These are phyloP conservation scores for Candida labiduridarum DNA, from an alignment of 1,139 yeast genomes.

Conservation along the genomic window DNA sequence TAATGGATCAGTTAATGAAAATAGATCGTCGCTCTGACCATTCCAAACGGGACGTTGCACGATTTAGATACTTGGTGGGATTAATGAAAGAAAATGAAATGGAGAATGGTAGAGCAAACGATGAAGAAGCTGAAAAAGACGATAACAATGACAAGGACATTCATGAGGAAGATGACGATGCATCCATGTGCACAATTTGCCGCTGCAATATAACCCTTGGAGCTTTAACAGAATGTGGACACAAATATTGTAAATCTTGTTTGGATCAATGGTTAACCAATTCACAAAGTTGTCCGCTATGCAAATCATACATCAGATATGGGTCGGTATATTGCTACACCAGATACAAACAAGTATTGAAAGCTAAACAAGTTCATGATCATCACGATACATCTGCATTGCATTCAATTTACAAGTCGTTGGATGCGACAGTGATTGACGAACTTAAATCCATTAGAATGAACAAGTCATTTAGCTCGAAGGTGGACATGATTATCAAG, in stretches of 20 bases:
- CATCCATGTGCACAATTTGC: slow-evolving; percentile 74
- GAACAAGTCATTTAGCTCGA: slow-evolving; percentile 69
- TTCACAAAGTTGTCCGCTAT: slow-evolving; percentile 71
- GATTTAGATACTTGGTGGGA: slow-evolving; percentile 60
- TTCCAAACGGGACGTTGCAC: slow-evolving; percentile 48
- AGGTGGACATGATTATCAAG: slow-evolving; percentile 78
- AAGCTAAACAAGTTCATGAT: slow-evolving; percentile 46
- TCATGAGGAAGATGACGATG: slow-evolving; percentile 23
- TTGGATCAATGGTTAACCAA: slow-evolving; percentile 67
- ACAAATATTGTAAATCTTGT: slow-evolving; percentile 81
- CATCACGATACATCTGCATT: slow-evolving; percentile 30
- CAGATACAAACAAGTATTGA: slow-evolving; percentile 47
- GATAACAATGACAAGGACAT: slow-evolving; percentile 9
- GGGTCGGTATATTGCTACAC: slow-evolving; percentile 63
- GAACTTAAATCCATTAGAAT: slow-evolving; percentile 49
- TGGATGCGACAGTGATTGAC: slow-evolving; percentile 41
- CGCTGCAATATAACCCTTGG: slow-evolving; percentile 70
- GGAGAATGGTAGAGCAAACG: slow-evolving; percentile 14
- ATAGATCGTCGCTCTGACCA: background rate
- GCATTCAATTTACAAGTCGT: slow-evolving; percentile 50
- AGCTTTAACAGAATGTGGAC: slow-evolving; percentile 85
- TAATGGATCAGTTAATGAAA: background rate
- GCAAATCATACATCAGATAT: slow-evolving; percentile 53
- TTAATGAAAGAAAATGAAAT: slow-evolving; percentile 16
- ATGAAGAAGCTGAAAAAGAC: slow-evolving; percentile 19